Percentiles rank a stretch among this genome's conserved stretches.
Evolutionary conservation across 768 basidiomycete genomes (phyloP).

Genomic region (Tylopilus subfusipes): DNA sequence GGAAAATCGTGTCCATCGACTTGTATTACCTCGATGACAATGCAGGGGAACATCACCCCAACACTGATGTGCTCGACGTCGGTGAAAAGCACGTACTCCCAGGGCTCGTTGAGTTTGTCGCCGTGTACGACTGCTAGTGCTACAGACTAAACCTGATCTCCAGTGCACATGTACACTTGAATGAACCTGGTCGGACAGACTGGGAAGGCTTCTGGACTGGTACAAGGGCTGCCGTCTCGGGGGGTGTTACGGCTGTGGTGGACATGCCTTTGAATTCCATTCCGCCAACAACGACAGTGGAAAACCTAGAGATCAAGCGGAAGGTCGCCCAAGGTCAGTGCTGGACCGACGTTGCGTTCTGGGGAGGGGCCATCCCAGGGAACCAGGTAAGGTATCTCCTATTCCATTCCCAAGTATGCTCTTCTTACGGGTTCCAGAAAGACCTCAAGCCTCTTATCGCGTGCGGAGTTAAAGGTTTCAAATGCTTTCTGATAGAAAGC

Average conservation of each 20-base stretch:
- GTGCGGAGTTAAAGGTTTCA: conserved; percentile 91
- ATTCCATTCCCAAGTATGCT: not conserved
- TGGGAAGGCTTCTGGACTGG: conserved; percentile 96
- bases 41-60: conserved; percentile 18
- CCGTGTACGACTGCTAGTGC: not conserved
- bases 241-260: conserved; percentile 92
- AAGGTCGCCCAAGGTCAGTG: conserved; percentile 64
- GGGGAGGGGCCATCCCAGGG: conserved; percentile 92
- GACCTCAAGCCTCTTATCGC: conserved; percentile 73
- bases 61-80: conserved; percentile 49
- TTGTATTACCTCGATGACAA: conserved; percentile 31
- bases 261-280: conserved; percentile 99
- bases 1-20: conserved; percentile 56
- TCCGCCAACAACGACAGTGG: conserved; percentile 88
- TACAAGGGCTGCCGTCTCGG: conserved; percentile 86
- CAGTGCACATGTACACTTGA: conserved; percentile 90
- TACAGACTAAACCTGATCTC: not conserved
- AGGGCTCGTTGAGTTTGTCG: conserved; percentile 72
- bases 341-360: conserved; percentile 71
- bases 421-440: conserved; percentile 38
- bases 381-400: conserved; percentile 58
- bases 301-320: conserved; percentile 69
- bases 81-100: conserved; percentile 63
- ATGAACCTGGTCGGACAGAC: conserved; percentile 87
- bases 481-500: conserved; percentile 94